Evolutionary conservation across 345 rosid genomes (phyloP), one percentile per base, ranked within the genome.

Genomic region (Psidium friedrichsthalianum): DNA sequence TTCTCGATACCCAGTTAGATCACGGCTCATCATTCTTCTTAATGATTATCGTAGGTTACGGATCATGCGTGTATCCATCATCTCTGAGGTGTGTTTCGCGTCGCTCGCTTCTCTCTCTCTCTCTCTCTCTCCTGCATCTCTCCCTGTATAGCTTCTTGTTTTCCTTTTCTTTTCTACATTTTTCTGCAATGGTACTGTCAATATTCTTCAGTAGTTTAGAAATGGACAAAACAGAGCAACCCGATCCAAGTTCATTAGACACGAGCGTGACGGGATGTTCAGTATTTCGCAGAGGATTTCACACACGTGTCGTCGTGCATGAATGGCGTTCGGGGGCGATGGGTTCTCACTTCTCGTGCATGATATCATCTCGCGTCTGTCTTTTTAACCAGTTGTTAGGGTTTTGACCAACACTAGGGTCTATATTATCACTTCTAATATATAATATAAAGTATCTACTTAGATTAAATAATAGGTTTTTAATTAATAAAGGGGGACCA

Each of bases 51-150:
- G 84, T 51, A 91, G 93, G 93, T 86, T 91, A 89, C 54, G 93
- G 93, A 84, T 91, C 93, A 42, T 91, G 93, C n/a, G 89, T 88
- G 83, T 91, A 91, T 80, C 93, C 93, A 47, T 85, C 91, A 15
- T 91, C 93, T 82, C 47, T 57, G 10, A 85, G 93, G 93, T 91
- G 89, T 20, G 85, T 20, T 0, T 24, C 7, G 25, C 52, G 51
- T 59, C 47, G 6, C 47, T 47, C 44, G 36, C 36, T n/a, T 18
- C 13, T 84, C 29, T 61, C 27, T 56, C 11, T 74, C 51, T 76
- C 13, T 74, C 24, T 74, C 32, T 16, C 40, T 47, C 21, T 53
- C 55, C 51, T 49, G 51, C 51, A 49, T 83, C 22, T 36, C 36
- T 52, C 56, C 6, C 22, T 20, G 12, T 3, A 24, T 32, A 8